Conservation (phyloP, 306 rosid genomes). For the Gastrolobium villosum region DNA sequence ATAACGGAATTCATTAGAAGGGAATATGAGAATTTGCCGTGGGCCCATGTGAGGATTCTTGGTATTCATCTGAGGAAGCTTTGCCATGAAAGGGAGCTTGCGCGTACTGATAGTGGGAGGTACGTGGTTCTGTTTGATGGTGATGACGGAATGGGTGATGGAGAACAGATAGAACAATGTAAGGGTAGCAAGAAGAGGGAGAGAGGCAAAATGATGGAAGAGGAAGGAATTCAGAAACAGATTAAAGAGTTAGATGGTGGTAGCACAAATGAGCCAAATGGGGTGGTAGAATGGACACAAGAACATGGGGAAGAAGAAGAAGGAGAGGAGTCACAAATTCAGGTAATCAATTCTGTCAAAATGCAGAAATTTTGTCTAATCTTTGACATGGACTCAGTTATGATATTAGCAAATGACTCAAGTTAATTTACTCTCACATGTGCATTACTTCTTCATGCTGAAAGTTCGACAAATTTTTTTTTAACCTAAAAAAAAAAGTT, state of each 20-base stretch:
- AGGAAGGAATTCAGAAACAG: conserved; percentile 3
- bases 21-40: conserved; percentile 52
- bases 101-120: conserved; percentile 15
- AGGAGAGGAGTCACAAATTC: conserved; percentile 20
- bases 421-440: too few species aligned
- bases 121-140: conserved; percentile 35
- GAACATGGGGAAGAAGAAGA: conserved; percentile 2
- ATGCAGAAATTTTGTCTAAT: neutral
- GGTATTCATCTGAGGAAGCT: conserved; percentile 47
- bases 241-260: neutral
- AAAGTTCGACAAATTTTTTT: too few species aligned
- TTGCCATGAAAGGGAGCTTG: conserved; percentile 47
- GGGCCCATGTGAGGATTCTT: conserved; percentile 56
- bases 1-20: conserved; percentile 47
- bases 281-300: neutral
- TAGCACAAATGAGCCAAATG: neutral
- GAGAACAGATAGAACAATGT: neutral
- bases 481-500: too few species aligned
- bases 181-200: conserved; percentile 34
- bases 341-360: conserved; percentile 37
- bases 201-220: conserved; percentile 13
- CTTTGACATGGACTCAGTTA: too few species aligned
- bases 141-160: neutral
- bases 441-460: neutral
- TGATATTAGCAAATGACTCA: too few species aligned